These are phyloP conservation scores for Cutaneotrichosporon sp. DNA, from an alignment of 1,284 basidiomycete genomes.

Conservation along the genomic window DNA sequence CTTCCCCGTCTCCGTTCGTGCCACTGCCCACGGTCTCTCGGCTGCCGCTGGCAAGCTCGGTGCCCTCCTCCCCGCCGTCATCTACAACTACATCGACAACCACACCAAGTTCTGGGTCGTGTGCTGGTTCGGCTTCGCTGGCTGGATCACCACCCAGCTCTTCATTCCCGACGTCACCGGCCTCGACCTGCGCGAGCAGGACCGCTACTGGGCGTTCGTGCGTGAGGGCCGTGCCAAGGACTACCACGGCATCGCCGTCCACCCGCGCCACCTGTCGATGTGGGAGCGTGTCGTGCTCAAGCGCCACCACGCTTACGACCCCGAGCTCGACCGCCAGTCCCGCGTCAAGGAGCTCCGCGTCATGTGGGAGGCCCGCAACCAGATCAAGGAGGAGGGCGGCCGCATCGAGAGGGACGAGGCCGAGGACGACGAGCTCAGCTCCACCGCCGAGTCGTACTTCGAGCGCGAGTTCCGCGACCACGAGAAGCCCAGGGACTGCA, in stretches of 20 bases:
- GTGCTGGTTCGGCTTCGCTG: slow-evolving; percentile 54
- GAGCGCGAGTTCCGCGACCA: slow-evolving; percentile 21
- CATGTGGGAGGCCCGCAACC: slow-evolving; percentile 44
- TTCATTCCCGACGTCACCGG: slow-evolving; percentile 56
- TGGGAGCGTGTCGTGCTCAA: slow-evolving; percentile 53
- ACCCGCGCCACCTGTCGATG: slow-evolving; percentile 53
- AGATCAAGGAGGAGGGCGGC: slow-evolving; percentile 23
- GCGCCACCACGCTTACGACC: slow-evolving; percentile 53
- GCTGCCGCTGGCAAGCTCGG: slow-evolving; percentile 53
- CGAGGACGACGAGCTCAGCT: slow-evolving; percentile 29
- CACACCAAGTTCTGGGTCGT: slow-evolving; percentile 55
- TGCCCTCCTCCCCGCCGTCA: slow-evolving; percentile 50
- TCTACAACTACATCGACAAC: slow-evolving; percentile 45
- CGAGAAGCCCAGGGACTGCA: slow-evolving; percentile 8
- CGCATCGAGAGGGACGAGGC: slow-evolving; percentile 22
- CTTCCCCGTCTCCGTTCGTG: slow-evolving; percentile 53
- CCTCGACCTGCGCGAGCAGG: slow-evolving; percentile 55
- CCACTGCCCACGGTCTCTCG: slow-evolving; percentile 51
- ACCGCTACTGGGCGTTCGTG: slow-evolving; percentile 55
- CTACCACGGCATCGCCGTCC: slow-evolving; percentile 56
- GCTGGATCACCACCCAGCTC: slow-evolving; percentile 50
- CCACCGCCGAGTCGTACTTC: slow-evolving; percentile 26
- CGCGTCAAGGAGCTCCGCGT: slow-evolving; percentile 53
- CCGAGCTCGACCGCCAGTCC: slow-evolving; percentile 51
- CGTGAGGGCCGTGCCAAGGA: slow-evolving; percentile 50